Evolutionary conservation across 2,329 filamentous ascomycete genomes (phyloP).

Genomic region (Phialemonium atrogriseum): DNA sequence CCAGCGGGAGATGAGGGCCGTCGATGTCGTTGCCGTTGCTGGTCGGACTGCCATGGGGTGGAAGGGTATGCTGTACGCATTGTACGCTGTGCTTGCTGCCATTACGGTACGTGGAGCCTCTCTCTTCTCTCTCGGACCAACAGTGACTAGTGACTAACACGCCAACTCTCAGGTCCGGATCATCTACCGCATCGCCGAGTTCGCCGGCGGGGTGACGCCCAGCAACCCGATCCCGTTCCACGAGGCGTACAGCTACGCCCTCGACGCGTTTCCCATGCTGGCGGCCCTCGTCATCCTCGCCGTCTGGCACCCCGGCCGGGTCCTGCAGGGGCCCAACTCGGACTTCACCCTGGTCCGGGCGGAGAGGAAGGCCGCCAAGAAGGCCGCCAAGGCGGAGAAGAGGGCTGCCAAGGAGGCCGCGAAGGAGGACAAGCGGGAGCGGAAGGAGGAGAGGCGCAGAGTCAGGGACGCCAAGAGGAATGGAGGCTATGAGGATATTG

Average conservation of each 20-base stretch:
- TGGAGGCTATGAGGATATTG: no score
- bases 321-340: conserved; percentile 1
- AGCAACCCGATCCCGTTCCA: background rate
- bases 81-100: background rate
- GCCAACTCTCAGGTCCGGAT: background rate
- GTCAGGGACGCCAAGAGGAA: no score
- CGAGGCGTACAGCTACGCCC: conserved; percentile 1
- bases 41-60: no score
- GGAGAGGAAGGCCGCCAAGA: background rate
- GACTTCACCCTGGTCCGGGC: background rate
- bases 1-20: no score
- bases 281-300: background rate
- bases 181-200: background rate
- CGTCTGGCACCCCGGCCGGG: background rate
- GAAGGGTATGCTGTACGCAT: background rate
- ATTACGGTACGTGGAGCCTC: conserved; percentile 1
- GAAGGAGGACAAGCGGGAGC: no score
- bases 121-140: no score
- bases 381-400: conserved; percentile 1
- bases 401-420: background rate
- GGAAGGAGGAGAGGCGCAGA: no score
- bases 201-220: background rate
- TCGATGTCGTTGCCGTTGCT: no score
- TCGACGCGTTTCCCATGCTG: background rate
- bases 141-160: background rate